Base-by-base conservation (phyloP, 257 asterid species). In the Catharanthus roseus region DNA sequence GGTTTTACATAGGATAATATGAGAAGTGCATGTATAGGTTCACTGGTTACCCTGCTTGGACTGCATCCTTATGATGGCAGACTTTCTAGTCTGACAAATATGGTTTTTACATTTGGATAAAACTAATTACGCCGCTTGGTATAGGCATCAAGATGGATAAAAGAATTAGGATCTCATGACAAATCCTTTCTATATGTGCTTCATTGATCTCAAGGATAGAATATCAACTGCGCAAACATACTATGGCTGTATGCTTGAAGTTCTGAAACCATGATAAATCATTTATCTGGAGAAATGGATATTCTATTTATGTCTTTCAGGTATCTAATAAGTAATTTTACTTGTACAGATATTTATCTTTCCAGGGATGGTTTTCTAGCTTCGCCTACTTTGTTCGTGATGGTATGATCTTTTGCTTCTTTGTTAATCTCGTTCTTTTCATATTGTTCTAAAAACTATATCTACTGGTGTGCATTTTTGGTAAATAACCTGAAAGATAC, bases 341-440 rank as follows among this genome's bases (percentile, higher is more conserved):
- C 63, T 34, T 67, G 57, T 67, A 79, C 79, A 80, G 82, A 77
- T 53, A 67, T 39, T 74, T 33, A n/a, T 44, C 72, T 61, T 60
- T 47, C 56, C 47, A 10, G 66, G 36, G 64, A 74, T 77, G 80
- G 80, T 73, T 74, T 67, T 47, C 69, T 77, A 80, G 82, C 72
- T 73, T 80, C 60, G 31, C 60, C 69, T 16, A 54, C 5, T 28
- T 67, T 69, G 45, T 19, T 60, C 44, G 71, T 60, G 82, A 80
- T 80, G 85, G 85, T 80, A 80, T 36, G 80, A 65, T 23, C 4
- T 54, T 13, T 19, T 58, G 28, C 74, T 47, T 33, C 67, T 54
- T 21, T 45, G 60, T 3, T 23, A 18, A 28, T 71, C 6, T 34
- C 39, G 1, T n/a, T 9, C 71, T 21, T 60, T 68, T 26, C 1